These are phyloP conservation scores for Lophiotrema nucula DNA, from an alignment of 495 filamentous ascomycete species.

Conservation along the genomic window DNA sequence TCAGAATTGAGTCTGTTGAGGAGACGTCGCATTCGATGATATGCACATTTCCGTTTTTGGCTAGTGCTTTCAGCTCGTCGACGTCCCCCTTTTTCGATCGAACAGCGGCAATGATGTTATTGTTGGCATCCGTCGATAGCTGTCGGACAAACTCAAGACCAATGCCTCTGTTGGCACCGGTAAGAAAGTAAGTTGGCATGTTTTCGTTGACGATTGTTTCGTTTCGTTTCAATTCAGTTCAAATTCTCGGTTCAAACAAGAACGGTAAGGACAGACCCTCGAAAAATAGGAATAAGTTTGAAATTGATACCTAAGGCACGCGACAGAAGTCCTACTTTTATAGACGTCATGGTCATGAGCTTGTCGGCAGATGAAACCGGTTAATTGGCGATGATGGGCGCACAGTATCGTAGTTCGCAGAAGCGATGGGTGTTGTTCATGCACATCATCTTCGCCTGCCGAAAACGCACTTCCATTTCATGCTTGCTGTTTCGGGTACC, in stretches of 20 bases:
- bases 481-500: too few species aligned
- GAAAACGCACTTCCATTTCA: not conserved
- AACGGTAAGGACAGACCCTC: not conserved
- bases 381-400: not conserved
- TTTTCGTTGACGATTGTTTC: constrained; percentile 12
- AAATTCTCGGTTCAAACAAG: not conserved
- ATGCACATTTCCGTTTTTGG: constrained; percentile 36
- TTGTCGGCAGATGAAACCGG: constrained; percentile 4
- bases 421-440: not conserved
- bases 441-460: not conserved
- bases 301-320: not conserved
- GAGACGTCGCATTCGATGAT: constrained; percentile 48
- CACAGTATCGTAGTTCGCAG: not conserved
- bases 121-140: constrained; percentile 44
- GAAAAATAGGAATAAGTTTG: not conserved
- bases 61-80: constrained; percentile 33
- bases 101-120: constrained; percentile 52
- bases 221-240: not conserved
- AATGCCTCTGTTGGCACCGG: constrained; percentile 56
- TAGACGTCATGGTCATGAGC: not conserved
- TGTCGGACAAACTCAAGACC: constrained; percentile 57
- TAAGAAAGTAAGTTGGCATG: constrained; percentile 57
- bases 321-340: too few species aligned
- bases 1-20: constrained; percentile 29
- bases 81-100: constrained; percentile 42